phyloP scores from a whole-genome alignment of 257 asterid genomes.

The Nicotiana undulata region DNA sequence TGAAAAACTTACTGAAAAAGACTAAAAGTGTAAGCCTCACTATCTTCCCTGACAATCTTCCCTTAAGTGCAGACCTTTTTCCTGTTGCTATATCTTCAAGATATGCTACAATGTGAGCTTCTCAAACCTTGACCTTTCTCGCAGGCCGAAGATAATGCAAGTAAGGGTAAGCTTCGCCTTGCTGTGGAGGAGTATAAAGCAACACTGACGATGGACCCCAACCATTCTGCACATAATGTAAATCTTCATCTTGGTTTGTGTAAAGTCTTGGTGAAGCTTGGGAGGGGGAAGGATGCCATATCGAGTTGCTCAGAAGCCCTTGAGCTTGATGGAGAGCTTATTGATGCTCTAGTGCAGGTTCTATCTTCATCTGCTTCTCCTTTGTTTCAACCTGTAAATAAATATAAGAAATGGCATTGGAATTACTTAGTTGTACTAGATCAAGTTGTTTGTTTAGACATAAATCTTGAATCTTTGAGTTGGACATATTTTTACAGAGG shows the following conservation, averaged over 20 bases:
- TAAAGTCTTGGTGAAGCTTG: constrained; percentile 83
- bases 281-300: constrained; percentile 81
- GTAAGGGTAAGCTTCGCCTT: constrained; percentile 80
- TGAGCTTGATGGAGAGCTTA: constrained; percentile 62
- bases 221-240: constrained; percentile 67
- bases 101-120: constrained; percentile 1
- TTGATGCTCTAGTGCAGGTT: constrained; percentile 92
- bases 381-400: neutral
- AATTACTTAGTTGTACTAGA: neutral
- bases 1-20: constrained; percentile 85
- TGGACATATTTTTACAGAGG: constrained; percentile 38
- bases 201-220: constrained; percentile 78
- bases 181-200: constrained; percentile 78
- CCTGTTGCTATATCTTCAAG: neutral
- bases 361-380: neutral
- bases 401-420: neutral
- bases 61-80: neutral
- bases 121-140: constrained; percentile 1
- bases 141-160: constrained; percentile 94
- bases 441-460: neutral
- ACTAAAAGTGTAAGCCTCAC: constrained; percentile 54
- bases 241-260: constrained; percentile 86
- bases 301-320: constrained; percentile 75
- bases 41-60: neutral
- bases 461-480: neutral